A percentile compares a stretch with the other conserved stretches of the same genome.
phyloP scores from a whole-genome alignment of 1,284 basidiomycete species.

The Marasmius fiardii region DNA sequence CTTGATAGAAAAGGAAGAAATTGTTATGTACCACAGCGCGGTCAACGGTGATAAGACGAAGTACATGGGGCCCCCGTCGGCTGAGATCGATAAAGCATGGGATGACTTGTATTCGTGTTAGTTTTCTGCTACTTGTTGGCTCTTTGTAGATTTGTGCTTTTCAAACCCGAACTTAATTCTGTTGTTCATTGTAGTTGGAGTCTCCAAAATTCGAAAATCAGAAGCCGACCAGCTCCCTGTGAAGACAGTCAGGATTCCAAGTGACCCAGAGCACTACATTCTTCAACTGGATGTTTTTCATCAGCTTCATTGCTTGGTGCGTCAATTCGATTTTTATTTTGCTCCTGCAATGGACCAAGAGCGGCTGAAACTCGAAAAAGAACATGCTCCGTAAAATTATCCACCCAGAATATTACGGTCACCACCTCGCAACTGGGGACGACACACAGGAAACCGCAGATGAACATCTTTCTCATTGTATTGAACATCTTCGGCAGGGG shows the following conservation, averaged over 20 bases:
- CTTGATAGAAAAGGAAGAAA: background rate
- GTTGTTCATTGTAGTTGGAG: constrained; percentile 13
- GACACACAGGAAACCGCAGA: constrained; percentile 10
- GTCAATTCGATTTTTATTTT: constrained; percentile 11
- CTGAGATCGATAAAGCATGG: constrained; percentile 14
- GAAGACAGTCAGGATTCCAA: constrained; percentile 21
- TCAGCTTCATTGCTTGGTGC: constrained; percentile 29
- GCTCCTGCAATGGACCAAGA: background rate
- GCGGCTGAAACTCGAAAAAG: constrained; percentile 15
- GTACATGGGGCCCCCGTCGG: constrained; percentile 14
- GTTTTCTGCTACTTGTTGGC: background rate
- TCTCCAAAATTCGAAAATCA: constrained; percentile 19
- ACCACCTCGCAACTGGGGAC: no score
- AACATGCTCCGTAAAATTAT: constrained; percentile 25
- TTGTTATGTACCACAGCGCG: background rate
- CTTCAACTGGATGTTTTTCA: constrained; percentile 28
- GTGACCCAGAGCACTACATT: constrained; percentile 22
- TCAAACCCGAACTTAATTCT: background rate
- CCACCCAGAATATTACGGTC: constrained; percentile 24
- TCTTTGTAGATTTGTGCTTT: no score
- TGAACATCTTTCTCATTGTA: constrained; percentile 25
- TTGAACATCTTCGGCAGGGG: constrained; percentile 26
- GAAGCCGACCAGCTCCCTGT: constrained; percentile 22
- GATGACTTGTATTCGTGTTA: constrained; percentile 12
- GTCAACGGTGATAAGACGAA: constrained; percentile 4